Conservation (phyloP, 768 basidiomycete species). For the Glaciozyma antarctica region DNA sequence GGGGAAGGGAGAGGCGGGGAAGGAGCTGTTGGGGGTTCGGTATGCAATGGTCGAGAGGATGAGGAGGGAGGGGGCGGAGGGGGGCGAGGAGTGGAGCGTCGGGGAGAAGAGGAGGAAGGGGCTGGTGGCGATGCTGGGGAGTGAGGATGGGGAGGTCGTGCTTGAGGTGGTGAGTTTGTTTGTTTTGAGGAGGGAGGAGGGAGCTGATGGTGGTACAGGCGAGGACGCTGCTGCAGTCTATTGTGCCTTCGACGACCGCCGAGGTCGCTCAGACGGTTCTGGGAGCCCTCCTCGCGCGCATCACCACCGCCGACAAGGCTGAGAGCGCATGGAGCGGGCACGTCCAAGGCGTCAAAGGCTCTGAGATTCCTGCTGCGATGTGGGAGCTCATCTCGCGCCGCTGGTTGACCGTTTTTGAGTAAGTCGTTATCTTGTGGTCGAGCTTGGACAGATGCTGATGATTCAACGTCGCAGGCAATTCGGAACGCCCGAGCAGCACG, state of each 20-base stretch:
- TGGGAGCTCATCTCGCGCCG: slow-evolving; percentile 22
- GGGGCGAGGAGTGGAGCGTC: background rate
- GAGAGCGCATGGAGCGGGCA: background rate
- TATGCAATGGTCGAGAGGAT: slow-evolving; percentile 13
- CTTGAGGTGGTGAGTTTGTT: slow-evolving; percentile 10
- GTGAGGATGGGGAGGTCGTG: background rate
- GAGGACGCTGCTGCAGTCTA: slow-evolving; percentile 14
- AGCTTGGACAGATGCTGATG: background rate
- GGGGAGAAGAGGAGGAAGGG: slow-evolving; percentile 3
- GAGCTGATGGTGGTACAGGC: slow-evolving; percentile 3
- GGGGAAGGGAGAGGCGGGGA: background rate
- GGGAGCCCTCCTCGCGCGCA: background rate
- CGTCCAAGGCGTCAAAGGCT: background rate
- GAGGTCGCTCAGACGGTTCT: background rate
- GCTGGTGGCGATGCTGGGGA: slow-evolving; percentile 4
- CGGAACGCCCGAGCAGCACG: slow-evolving; percentile 3
- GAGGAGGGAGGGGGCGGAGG: background rate
- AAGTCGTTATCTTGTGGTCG: background rate
- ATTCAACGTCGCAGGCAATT: background rate
- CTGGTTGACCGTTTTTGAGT: slow-evolving; percentile 13
- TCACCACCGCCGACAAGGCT: background rate
- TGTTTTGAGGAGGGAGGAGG: background rate
- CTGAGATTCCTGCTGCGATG: slow-evolving; percentile 5
- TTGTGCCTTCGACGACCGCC: background rate
- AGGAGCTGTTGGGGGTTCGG: slow-evolving; percentile 15